Evolutionary conservation across 257 asterid species (phyloP).

Genomic region (Przewalskia tangutica): DNA sequence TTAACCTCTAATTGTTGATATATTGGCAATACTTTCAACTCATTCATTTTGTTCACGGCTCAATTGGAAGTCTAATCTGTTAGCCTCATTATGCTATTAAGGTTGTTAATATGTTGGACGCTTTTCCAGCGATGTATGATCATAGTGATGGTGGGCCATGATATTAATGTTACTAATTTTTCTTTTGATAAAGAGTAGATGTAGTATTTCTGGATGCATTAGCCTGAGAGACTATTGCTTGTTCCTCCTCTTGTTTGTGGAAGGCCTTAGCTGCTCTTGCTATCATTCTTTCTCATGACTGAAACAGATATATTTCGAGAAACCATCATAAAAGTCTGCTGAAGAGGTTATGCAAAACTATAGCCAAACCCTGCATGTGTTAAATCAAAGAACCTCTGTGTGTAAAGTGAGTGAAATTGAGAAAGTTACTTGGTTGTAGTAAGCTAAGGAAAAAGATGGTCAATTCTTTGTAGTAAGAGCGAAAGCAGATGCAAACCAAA

Average conservation of each 20-base stretch:
- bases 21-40: background rate
- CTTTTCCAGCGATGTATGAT: background rate
- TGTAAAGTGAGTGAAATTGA: background rate
- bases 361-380: background rate
- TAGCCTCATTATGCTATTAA: background rate
- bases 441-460: background rate
- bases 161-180: background rate
- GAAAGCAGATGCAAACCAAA: background rate
- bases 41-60: background rate
- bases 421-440: background rate
- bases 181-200: background rate
- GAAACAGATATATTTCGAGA: background rate
- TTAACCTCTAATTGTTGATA: background rate
- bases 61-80: background rate
- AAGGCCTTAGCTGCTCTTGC: background rate
- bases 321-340: background rate
- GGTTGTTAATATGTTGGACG: background rate
- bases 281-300: background rate
- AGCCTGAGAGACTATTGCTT: background rate
- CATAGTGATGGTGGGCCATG: background rate
- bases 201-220: background rate
- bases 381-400: background rate
- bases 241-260: background rate
- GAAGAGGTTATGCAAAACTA: background rate
- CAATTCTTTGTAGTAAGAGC: background rate